phyloP scores from a whole-genome alignment of 257 asterid species.

The Solanum sejunctum region DNA sequence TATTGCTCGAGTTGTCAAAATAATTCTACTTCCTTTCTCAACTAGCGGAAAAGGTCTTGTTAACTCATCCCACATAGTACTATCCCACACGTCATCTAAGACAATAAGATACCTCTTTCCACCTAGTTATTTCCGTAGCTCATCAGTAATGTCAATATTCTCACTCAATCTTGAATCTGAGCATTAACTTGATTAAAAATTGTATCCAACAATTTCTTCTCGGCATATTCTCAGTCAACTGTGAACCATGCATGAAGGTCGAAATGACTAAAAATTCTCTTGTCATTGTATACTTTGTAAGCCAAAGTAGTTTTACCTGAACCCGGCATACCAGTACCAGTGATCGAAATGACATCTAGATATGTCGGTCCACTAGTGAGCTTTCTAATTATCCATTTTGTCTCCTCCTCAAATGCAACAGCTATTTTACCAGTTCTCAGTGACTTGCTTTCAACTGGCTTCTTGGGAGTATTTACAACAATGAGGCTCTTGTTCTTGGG shows the following conservation, averaged over 20 bases:
- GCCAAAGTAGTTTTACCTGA: too few species aligned
- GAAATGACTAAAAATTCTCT: background rate
- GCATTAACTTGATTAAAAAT: background rate
- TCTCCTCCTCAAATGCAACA: background rate
- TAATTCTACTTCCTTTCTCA: background rate
- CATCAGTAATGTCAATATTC: background rate
- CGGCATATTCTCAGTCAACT: background rate
- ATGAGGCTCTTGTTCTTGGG: background rate
- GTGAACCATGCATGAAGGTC: background rate
- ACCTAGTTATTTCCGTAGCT: background rate
- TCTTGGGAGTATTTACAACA: background rate
- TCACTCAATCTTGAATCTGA: background rate
- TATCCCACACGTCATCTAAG: slow-evolving; percentile 14
- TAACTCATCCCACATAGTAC: background rate
- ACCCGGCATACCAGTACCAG: too few species aligned
- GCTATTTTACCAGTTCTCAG: background rate
- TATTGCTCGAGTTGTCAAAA: background rate
- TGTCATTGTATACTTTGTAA: too few species aligned
- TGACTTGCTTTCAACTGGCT: background rate
- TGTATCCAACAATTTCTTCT: background rate
- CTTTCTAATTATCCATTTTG: too few species aligned
- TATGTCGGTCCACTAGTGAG: too few species aligned
- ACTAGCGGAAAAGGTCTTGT: background rate
- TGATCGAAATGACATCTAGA: too few species aligned
- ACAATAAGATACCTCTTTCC: slow-evolving; percentile 7